phyloP scores from a whole-genome alignment of 495 filamentous ascomycete species.

The Cladorrhinum samala region DNA sequence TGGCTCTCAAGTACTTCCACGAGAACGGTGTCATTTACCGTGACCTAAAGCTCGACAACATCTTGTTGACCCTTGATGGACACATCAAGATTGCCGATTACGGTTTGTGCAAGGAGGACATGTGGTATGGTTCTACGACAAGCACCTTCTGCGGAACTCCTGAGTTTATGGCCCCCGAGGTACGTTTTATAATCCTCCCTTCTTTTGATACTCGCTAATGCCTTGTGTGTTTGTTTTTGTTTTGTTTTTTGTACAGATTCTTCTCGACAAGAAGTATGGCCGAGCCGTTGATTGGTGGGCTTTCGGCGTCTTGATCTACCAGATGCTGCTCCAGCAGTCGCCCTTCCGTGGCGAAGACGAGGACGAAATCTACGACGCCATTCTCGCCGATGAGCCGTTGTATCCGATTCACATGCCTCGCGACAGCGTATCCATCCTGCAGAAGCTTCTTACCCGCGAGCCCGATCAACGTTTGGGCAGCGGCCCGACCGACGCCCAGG shows the following conservation, averaged over 20 bases:
- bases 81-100: conserved; percentile 99
- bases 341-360: conserved; percentile 99
- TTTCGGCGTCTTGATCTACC: conserved; percentile 99
- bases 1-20: conserved; percentile 98
- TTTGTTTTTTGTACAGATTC: conserved; percentile 52
- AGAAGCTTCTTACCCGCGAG: conserved; percentile 95
- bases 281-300: conserved; percentile 99
- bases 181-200: conserved; percentile 35
- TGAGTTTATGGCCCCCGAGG: conserved; percentile 99
- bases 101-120: conserved; percentile 98
- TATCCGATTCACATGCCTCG: conserved; percentile 99
- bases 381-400: conserved; percentile 93
- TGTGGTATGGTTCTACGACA: conserved; percentile 97
- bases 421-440: conserved; percentile 93
- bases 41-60: conserved; percentile 99
- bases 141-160: conserved; percentile 99
- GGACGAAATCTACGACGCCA: conserved; percentile 99
- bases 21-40: conserved; percentile 99
- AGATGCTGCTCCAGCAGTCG: conserved; percentile 98
- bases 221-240: too few relatives aligned
- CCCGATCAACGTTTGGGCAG: conserved; percentile 87
- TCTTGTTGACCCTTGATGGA: conserved; percentile 88
- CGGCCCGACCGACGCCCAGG: conserved; percentile 95
- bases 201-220: neutral
- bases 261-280: conserved; percentile 97